A percentile compares a stretch with the other conserved stretches of the same genome.
Evolutionary conservation across 768 basidiomycete genomes (phyloP).

Genomic region (Phanerochaete sordida): DNA sequence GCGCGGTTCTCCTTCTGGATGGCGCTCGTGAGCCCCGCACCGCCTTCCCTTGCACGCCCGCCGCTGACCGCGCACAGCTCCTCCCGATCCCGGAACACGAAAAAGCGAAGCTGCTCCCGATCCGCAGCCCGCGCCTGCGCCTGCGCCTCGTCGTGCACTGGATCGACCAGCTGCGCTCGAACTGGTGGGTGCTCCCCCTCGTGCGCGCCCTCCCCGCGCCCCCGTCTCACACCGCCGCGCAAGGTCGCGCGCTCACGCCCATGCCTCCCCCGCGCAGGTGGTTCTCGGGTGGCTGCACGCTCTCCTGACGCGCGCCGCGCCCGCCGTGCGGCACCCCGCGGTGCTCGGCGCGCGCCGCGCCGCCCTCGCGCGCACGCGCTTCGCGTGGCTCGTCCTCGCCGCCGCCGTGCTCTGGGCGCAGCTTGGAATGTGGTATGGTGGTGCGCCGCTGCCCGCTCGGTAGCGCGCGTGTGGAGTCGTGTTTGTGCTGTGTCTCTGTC

Average conservation of each 20-base stretch:
- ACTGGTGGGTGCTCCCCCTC: constrained; percentile 41
- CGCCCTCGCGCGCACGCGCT: not conserved
- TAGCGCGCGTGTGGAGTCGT: too few relatives aligned
- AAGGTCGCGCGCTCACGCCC: constrained; percentile 21
- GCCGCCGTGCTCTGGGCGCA: constrained; percentile 3
- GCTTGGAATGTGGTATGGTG: constrained; percentile 21
- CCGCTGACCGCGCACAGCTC: constrained; percentile 31
- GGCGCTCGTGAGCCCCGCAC: constrained; percentile 50
- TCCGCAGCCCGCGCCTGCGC: constrained; percentile 73
- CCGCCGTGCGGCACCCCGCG: not conserved
- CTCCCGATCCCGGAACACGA: constrained; percentile 90
- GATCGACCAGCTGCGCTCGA: constrained; percentile 76
- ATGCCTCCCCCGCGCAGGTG: constrained; percentile 48
- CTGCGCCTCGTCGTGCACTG: constrained; percentile 87
- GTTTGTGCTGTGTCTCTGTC: too few relatives aligned
- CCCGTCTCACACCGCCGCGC: constrained; percentile 1
- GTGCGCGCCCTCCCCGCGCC: constrained; percentile 6
- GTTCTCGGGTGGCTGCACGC: constrained; percentile 69
- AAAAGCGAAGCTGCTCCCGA: constrained; percentile 82
- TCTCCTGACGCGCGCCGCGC: constrained; percentile 33
- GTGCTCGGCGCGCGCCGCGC: not conserved
- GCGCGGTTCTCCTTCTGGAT: constrained; percentile 86
- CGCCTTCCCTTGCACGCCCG: not conserved
- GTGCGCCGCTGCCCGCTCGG: too few relatives aligned
- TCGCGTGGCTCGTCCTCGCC: not conserved